A percentile compares a stretch with the other conserved stretches of the same genome.
Evolutionary conservation across 108 stramenopile genomes (phyloP).

Genomic region (Cyclostephanos invisitatus): DNA sequence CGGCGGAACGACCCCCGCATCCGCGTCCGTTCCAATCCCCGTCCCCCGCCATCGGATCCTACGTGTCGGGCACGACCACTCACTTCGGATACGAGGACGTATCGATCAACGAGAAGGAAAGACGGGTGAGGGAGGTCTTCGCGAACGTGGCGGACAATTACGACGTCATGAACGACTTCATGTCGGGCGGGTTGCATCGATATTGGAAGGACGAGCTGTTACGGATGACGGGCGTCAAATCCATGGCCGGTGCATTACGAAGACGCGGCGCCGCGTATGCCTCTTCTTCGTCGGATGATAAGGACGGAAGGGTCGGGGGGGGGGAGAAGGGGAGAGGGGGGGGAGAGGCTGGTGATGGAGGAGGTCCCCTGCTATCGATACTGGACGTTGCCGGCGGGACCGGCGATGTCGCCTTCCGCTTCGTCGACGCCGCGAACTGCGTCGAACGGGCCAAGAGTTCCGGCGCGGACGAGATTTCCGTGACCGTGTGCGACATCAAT

Average conservation of each 20-base stretch:
- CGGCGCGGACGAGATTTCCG: constrained; percentile 61
- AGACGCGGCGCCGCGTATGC: constrained; percentile 16
- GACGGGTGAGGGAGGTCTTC: constrained; percentile 82
- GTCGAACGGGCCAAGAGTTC: constrained; percentile 57
- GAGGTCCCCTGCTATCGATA: constrained; percentile 40
- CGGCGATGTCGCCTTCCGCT: constrained; percentile 97
- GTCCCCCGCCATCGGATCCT: too few relatives aligned
- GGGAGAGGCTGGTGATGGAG: too few relatives aligned
- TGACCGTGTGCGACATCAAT: constrained; percentile 98
- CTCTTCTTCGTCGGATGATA: too few relatives aligned
- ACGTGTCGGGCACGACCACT: constrained; percentile 56
- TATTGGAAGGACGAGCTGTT: constrained; percentile 98
- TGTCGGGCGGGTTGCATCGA: constrained; percentile 94
- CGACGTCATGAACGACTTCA: constrained; percentile 99
- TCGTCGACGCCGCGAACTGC: constrained; percentile 79
- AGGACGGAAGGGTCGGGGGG: constrained; percentile 8
- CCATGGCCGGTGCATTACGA: constrained; percentile 64
- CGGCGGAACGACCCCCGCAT: too few relatives aligned
- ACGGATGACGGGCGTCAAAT: constrained; percentile 60
- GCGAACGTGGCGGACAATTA: constrained; percentile 87
- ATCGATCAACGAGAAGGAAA: constrained; percentile 72
- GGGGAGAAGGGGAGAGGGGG: too few relatives aligned
- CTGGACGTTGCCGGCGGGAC: constrained; percentile 99
- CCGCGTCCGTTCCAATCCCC: background rate
- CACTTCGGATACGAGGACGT: constrained; percentile 85